These are phyloP conservation scores for Aulographum hederae DNA, from an alignment of 2,329 filamentous ascomycete genomes.

Conservation along the genomic window DNA sequence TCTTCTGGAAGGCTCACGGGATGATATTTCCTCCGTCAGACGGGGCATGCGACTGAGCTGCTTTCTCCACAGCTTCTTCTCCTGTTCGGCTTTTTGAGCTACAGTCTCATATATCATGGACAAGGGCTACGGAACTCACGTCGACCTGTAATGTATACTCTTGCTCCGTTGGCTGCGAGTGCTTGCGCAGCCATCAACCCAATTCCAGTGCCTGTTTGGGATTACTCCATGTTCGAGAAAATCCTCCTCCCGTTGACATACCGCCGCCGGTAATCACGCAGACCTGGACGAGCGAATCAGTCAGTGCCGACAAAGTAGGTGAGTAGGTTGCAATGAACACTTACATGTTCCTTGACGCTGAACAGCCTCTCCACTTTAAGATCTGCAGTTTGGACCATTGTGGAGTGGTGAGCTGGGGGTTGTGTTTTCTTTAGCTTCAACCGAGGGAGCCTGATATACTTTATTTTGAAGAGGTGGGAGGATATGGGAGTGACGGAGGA, in stretches of 20 bases:
- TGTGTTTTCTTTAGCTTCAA: no score
- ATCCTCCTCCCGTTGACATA: background rate
- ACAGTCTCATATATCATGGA: slow-evolving; percentile 5
- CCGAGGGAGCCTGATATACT: no score
- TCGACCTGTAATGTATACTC: slow-evolving; percentile 42
- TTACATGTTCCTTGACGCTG: slow-evolving; percentile 35
- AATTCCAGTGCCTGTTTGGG: slow-evolving; percentile 31
- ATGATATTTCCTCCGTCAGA: slow-evolving; percentile 38
- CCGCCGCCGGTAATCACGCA: slow-evolving; percentile 43
- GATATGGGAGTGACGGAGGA: no score
- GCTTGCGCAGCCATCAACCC: slow-evolving; percentile 44
- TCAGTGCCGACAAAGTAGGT: no score
- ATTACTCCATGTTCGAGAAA: no score
- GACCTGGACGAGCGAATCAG: no score
- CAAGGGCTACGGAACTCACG: slow-evolving; percentile 12
- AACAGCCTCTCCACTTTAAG: slow-evolving; percentile 34
- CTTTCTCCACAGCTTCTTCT: slow-evolving; percentile 24
- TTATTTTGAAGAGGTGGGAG: no score
- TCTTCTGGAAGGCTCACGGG: no score
- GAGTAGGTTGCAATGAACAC: no score
- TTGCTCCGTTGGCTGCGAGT: slow-evolving; percentile 39
- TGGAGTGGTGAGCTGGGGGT: no score
- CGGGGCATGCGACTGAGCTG: slow-evolving; percentile 32
- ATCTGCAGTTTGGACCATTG: slow-evolving; percentile 26
- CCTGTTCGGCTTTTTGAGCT: slow-evolving; percentile 8